Percentiles rank a stretch among this genome's conserved stretches.
These are phyloP conservation scores for Globisporangium splendens DNA, from an alignment of 352 stramenopile species.

Conservation along the genomic window DNA sequence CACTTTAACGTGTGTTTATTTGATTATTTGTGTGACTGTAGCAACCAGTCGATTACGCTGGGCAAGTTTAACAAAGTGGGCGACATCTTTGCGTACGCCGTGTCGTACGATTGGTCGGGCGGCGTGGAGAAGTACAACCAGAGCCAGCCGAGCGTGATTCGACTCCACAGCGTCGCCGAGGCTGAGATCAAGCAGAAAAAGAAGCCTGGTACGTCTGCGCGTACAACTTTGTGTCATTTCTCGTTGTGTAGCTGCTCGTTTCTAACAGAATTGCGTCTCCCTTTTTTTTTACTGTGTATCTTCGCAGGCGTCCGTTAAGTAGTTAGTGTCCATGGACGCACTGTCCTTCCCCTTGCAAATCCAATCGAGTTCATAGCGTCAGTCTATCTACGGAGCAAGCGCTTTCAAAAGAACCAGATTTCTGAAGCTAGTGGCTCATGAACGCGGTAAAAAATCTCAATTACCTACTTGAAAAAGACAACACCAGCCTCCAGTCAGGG, in stretches of 20 bases:
- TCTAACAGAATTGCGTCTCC: neutral
- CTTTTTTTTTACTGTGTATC: neutral
- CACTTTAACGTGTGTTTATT: neutral
- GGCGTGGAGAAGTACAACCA: slow-evolving; percentile 89
- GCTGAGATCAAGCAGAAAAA: slow-evolving; percentile 95
- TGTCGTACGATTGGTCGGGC: slow-evolving; percentile 97
- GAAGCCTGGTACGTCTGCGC: slow-evolving; percentile 65
- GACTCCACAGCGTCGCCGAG: slow-evolving; percentile 89
- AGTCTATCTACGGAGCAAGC: too few species aligned
- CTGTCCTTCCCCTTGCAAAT: neutral
- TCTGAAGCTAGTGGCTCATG: too few species aligned
- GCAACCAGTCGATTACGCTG: slow-evolving; percentile 88
- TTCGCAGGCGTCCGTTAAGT: slow-evolving; percentile 12
- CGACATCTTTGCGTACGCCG: slow-evolving; percentile 95
- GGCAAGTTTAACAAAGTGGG: slow-evolving; percentile 92
- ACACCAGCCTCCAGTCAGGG: too few species aligned
- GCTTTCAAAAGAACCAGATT: too few species aligned
- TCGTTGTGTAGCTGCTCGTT: neutral
- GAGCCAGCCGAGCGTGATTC: slow-evolving; percentile 88
- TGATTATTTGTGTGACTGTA: slow-evolving; percentile 16
- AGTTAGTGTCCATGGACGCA: slow-evolving; percentile 7
- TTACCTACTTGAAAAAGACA: too few species aligned
- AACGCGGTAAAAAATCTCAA: too few species aligned
- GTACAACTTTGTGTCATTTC: neutral
- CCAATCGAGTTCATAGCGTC: neutral